A percentile compares a stretch with the other conserved stretches of the same genome.
phyloP scores from a whole-genome alignment of 805 yeast species.

The Yarrowia deformans region DNA sequence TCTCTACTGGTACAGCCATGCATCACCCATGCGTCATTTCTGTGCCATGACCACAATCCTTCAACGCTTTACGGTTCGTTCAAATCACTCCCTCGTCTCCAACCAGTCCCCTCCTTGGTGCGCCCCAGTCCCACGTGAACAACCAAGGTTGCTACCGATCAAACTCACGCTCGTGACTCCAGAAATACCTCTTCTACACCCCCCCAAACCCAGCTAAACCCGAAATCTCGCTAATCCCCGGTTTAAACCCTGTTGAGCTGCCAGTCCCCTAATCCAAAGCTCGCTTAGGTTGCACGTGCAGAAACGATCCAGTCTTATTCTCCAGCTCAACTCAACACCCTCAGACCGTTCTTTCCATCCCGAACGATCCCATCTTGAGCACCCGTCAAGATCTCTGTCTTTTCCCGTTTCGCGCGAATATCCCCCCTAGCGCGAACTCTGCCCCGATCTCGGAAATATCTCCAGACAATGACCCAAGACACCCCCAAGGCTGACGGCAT shows the following conservation, averaged over 20 bases:
- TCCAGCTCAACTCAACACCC: slow-evolving; percentile 17
- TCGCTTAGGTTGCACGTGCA: slow-evolving; percentile 35
- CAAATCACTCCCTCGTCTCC: neutral
- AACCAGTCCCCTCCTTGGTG: neutral
- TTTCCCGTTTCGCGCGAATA: slow-evolving; percentile 20
- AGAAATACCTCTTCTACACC: neutral
- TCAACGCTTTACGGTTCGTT: slow-evolving; percentile 18
- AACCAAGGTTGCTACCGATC: slow-evolving; percentile 1
- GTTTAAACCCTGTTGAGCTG: slow-evolving; percentile 22
- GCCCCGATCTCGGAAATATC: neutral
- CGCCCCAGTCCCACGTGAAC: slow-evolving; percentile 2
- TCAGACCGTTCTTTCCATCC: neutral
- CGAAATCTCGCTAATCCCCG: slow-evolving; percentile 2
- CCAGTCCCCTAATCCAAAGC: slow-evolving; percentile 17
- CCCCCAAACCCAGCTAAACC: neutral
- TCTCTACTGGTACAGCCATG: neutral
- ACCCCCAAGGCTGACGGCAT: slow-evolving; percentile 42
- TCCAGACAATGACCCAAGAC: slow-evolving; percentile 30
- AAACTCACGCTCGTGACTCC: neutral
- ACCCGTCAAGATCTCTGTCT: neutral
- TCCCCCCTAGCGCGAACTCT: neutral
- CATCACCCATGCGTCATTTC: slow-evolving; percentile 30
- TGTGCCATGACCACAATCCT: slow-evolving; percentile 21
- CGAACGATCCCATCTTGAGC: slow-evolving; percentile 25
- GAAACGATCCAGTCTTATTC: slow-evolving; percentile 1